A percentile compares a stretch with the other conserved stretches of the same genome.
Conservation (phyloP, 2,329 filamentous ascomycete genomes). For the Sporothrix mexicana region DNA sequence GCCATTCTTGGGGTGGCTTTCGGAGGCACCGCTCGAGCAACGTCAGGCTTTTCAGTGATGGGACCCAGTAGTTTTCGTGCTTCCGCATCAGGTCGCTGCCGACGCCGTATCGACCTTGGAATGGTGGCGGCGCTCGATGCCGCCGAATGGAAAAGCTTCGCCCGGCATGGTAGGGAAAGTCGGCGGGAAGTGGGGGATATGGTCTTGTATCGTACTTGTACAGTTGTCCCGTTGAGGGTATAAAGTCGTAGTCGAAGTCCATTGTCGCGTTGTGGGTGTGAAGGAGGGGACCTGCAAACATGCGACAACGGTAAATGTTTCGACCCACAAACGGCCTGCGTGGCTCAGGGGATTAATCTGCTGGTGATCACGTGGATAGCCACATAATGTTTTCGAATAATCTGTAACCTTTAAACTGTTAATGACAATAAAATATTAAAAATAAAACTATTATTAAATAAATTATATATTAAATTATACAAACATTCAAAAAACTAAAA, state of each 20-base stretch:
- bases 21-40: background rate
- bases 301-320: too few species aligned
- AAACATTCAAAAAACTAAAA: too few species aligned
- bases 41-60: background rate
- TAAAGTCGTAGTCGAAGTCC: background rate
- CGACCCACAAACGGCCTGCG: too few species aligned
- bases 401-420: too few species aligned
- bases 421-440: too few species aligned
- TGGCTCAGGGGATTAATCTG: too few species aligned
- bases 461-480: too few species aligned
- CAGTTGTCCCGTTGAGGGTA: background rate
- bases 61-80: background rate
- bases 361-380: too few species aligned
- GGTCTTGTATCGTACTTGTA: background rate
- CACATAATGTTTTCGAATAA: too few species aligned
- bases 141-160: conserved; percentile 5
- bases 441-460: too few species aligned
- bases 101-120: background rate
- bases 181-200: background rate
- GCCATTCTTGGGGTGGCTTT: conserved; percentile 1
- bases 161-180: conserved; percentile 8
- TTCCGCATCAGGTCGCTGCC: background rate
- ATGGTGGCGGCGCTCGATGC: conserved; percentile 4
- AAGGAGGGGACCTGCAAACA: background rate
- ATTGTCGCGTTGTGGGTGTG: background rate